phyloP scores from a whole-genome alignment of 805 yeast genomes.

The Torulaspora franciscae region DNA sequence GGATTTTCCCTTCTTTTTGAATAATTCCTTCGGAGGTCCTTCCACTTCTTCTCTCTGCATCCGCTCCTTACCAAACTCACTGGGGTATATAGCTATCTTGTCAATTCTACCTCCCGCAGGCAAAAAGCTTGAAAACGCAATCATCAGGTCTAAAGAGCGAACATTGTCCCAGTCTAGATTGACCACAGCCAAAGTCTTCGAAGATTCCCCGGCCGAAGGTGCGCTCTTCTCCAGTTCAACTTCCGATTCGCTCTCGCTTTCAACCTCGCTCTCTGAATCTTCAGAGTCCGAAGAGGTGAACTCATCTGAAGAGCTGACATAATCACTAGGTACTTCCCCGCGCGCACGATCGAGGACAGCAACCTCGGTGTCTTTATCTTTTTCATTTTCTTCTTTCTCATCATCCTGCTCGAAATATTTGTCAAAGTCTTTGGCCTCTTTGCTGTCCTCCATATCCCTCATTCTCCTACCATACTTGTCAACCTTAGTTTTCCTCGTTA shows the following conservation, averaged over 20 bases:
- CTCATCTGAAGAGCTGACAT: slow-evolving; percentile 41
- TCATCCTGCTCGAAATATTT: slow-evolving; percentile 55
- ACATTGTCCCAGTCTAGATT: slow-evolving; percentile 97
- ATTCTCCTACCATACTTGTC: slow-evolving; percentile 86
- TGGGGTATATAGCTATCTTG: slow-evolving; percentile 72
- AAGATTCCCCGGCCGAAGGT: slow-evolving; percentile 86
- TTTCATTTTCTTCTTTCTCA: slow-evolving; percentile 25
- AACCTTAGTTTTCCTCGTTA: slow-evolving; percentile 57
- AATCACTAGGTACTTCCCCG: slow-evolving; percentile 52
- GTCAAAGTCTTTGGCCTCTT: slow-evolving; percentile 51
- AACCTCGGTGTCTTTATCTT: slow-evolving; percentile 14
- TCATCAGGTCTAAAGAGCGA: slow-evolving; percentile 81
- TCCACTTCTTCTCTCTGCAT: slow-evolving; percentile 84
- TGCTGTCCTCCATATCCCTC: slow-evolving; percentile 30
- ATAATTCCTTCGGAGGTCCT: slow-evolving; percentile 88
- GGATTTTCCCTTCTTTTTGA: slow-evolving; percentile 44
- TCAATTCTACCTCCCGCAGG: slow-evolving; percentile 67
- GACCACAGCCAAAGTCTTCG: slow-evolving; percentile 79
- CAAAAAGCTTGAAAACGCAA: slow-evolving; percentile 79
- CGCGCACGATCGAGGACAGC: slow-evolving; percentile 53
- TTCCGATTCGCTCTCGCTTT: slow-evolving; percentile 49
- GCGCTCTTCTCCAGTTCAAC: slow-evolving; percentile 51
- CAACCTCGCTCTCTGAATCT: slow-evolving; percentile 40
- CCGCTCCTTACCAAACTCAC: slow-evolving; percentile 89
- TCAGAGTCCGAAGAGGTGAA: slow-evolving; percentile 45